phyloP scores from a whole-genome alignment of 345 rosid genomes.

The Euphorbia peplus region DNA sequence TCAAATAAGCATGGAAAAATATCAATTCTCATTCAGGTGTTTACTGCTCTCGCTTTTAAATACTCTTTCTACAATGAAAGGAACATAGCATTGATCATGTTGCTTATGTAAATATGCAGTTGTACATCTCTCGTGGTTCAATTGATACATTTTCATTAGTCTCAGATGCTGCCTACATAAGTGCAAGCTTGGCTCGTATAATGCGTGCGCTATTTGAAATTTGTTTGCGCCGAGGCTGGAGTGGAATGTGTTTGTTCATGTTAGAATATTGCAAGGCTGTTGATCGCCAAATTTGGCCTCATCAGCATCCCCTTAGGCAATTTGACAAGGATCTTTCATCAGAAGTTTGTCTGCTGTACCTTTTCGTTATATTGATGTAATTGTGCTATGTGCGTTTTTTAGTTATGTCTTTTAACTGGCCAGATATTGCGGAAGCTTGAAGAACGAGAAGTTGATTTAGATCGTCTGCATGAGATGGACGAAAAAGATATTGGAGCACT shows the following conservation, averaged over 20 bases:
- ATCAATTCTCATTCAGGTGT: constrained; percentile 93
- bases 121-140: constrained; percentile 91
- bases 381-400: constrained; percentile 14
- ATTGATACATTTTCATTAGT: constrained; percentile 88
- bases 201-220: constrained; percentile 94
- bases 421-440: constrained; percentile 95
- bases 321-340: constrained; percentile 76
- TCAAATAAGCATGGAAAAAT: constrained; percentile 94
- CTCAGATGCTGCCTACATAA: constrained; percentile 94
- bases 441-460: constrained; percentile 82
- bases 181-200: constrained; percentile 98
- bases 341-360: constrained; percentile 55
- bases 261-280: constrained; percentile 97
- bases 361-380: constrained; percentile 6
- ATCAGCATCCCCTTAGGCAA: constrained; percentile 93
- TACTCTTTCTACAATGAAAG: constrained; percentile 18
- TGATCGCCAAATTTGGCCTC: constrained; percentile 96
- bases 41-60: constrained; percentile 16
- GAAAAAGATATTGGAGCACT: constrained; percentile 90
- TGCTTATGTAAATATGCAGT: constrained; percentile 48
- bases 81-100: constrained; percentile 15
- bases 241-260: constrained; percentile 88
- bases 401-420: constrained; percentile 24
- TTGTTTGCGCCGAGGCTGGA: constrained; percentile 90
- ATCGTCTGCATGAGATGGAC: constrained; percentile 83